phyloP scores from a whole-genome alignment of 2,329 filamentous ascomycete species.

The Ceratocystis cubensis region DNA sequence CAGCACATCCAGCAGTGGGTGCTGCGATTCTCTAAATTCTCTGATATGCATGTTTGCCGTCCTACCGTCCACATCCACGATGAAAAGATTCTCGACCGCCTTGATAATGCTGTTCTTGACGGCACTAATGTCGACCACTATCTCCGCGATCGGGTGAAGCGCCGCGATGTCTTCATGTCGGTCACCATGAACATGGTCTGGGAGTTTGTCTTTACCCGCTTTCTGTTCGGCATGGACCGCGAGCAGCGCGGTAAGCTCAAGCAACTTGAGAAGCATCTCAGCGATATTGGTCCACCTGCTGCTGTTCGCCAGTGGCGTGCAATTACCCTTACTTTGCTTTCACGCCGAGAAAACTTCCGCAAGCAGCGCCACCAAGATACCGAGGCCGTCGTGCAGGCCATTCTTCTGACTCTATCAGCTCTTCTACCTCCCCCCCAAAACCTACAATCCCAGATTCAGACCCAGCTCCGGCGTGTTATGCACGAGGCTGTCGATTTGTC shows the following conservation, averaged over 20 bases:
- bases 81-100: conserved; percentile 83
- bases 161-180: conserved; percentile 94
- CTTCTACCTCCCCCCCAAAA: conserved; percentile 79
- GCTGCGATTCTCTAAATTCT: conserved; percentile 93
- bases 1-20: conserved; percentile 97
- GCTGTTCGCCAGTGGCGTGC: conserved; percentile 98
- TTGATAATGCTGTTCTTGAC: conserved; percentile 89
- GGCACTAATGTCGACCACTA: conserved; percentile 85
- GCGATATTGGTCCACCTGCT: conserved; percentile 71
- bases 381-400: conserved; percentile 78
- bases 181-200: conserved; percentile 99
- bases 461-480: conserved; percentile 78
- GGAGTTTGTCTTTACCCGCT: conserved; percentile 96
- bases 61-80: conserved; percentile 73
- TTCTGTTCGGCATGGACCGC: conserved; percentile 96
- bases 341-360: conserved; percentile 66
- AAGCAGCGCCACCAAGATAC: conserved; percentile 79
- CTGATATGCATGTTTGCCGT: conserved; percentile 78
- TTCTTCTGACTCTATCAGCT: conserved; percentile 70
- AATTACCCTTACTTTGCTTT: conserved; percentile 80
- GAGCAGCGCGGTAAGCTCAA: conserved; percentile 98
- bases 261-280: conserved; percentile 78
- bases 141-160: conserved; percentile 72
- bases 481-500: conserved; percentile 78
- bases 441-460: conserved; percentile 65